phyloP scores from a whole-genome alignment of 441 rosid genomes.

The Brassica hybrid region DNA sequence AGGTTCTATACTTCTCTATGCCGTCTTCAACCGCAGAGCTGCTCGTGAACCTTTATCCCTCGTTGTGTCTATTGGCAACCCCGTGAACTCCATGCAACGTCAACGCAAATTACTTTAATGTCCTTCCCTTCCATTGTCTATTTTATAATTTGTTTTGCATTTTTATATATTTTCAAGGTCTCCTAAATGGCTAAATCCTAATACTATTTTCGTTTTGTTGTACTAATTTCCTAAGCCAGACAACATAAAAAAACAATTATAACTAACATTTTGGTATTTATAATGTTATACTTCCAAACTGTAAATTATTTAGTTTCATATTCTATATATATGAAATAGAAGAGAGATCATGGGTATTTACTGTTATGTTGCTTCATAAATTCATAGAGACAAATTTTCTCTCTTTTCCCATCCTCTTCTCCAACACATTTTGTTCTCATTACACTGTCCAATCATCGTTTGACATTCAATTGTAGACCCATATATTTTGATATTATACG shows the following conservation, averaged over 20 bases:
- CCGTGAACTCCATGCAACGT: conserved; percentile 49
- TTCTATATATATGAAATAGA: background rate
- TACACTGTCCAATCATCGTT: conserved; percentile 9
- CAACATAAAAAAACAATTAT: background rate
- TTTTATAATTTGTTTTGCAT: background rate
- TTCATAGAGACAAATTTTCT: conserved; percentile 29
- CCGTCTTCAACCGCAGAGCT: conserved; percentile 49
- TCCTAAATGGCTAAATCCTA: background rate
- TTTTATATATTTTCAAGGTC: background rate
- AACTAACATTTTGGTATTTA: too few relatives aligned
- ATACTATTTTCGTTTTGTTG: background rate
- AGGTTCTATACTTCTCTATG: conserved; percentile 29
- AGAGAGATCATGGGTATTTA: conserved; percentile 29
- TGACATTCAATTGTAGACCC: conserved; percentile 14
- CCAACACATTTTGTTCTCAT: conserved; percentile 32
- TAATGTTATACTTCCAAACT: too few relatives aligned
- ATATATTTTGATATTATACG: conserved; percentile 9
- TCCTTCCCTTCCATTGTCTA: conserved; percentile 1
- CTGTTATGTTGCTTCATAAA: conserved; percentile 38
- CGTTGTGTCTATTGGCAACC: conserved; percentile 18
- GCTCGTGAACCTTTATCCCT: conserved; percentile 50
- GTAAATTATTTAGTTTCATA: too few relatives aligned
- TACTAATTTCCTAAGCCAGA: background rate
- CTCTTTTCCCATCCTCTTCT: conserved; percentile 17
- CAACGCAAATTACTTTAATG: background rate